phyloP scores from a whole-genome alignment of 495 filamentous ascomycete species.

The Podospora appendiculata region DNA sequence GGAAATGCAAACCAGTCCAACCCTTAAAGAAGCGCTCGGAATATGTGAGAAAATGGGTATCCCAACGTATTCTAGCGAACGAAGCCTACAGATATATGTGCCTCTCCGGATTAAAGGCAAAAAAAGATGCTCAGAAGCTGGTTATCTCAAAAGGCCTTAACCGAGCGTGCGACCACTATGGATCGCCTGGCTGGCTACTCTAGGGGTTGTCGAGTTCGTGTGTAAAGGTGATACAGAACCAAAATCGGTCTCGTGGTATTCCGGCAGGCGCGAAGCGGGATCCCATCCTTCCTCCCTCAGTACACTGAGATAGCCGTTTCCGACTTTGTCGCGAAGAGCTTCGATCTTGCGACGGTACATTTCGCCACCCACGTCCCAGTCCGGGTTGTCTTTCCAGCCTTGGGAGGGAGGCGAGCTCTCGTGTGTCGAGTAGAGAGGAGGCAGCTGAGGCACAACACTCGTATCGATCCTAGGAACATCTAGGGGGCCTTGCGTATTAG shows the following conservation, averaged over 20 bases:
- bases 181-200: conserved; percentile 42
- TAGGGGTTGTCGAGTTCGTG: conserved; percentile 32
- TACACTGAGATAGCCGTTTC: conserved; percentile 76
- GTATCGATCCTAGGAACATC: conserved; percentile 42
- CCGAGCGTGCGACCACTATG: conserved; percentile 41
- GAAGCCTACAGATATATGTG: conserved; percentile 11
- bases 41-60: conserved; percentile 8
- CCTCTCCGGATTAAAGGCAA: neutral
- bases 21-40: neutral
- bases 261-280: conserved; percentile 22
- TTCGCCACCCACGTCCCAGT: conserved; percentile 67
- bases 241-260: conserved; percentile 31
- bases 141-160: conserved; percentile 25
- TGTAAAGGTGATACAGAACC: conserved; percentile 32
- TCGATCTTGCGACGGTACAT: conserved; percentile 80
- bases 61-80: conserved; percentile 3
- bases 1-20: conserved; percentile 6
- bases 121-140: conserved; percentile 9
- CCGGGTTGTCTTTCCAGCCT: conserved; percentile 38
- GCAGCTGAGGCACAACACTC: conserved; percentile 29
- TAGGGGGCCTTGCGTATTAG: conserved; percentile 19
- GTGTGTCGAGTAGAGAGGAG: conserved; percentile 32
- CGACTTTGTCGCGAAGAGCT: conserved; percentile 73
- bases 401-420: conserved; percentile 25
- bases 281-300: conserved; percentile 71